Percentiles rank a stretch among this genome's conserved stretches.
These are phyloP conservation scores for Rutstroemia sp. DNA, from an alignment of 2,329 filamentous ascomycete genomes.

Conservation along the genomic window DNA sequence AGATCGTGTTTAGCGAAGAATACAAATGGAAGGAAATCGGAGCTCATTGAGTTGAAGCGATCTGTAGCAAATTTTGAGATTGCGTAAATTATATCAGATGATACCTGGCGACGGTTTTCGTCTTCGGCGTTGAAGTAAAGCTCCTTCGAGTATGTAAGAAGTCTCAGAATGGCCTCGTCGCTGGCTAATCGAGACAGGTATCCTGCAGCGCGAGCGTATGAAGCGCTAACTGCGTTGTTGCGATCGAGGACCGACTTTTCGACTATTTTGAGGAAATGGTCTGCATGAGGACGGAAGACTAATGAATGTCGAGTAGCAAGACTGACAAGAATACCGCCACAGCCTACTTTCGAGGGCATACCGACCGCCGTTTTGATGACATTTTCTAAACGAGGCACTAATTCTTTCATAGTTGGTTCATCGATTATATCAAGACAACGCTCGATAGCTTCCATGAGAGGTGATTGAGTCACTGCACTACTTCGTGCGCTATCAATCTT, in stretches of 20 bases:
- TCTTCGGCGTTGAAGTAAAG: constrained; percentile 81
- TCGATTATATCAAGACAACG: constrained; percentile 81
- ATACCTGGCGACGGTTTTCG: constrained; percentile 62
- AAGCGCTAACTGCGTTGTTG: constrained; percentile 87
- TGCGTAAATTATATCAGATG: constrained; percentile 76
- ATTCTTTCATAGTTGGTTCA: constrained; percentile 63
- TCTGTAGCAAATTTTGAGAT: constrained; percentile 84
- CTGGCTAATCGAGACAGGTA: constrained; percentile 65
- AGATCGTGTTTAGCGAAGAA: constrained; percentile 84
- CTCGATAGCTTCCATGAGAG: constrained; percentile 88
- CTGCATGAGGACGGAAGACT: constrained; percentile 67
- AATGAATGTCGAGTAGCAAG: constrained; percentile 73
- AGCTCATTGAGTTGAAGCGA: constrained; percentile 71
- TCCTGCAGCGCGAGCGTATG: constrained; percentile 79
- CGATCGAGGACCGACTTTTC: constrained; percentile 80
- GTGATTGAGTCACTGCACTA: constrained; percentile 73
- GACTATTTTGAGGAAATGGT: constrained; percentile 68
- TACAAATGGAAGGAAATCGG: constrained; percentile 72
- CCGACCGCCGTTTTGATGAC: constrained; percentile 83
- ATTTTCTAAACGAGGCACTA: constrained; percentile 65
- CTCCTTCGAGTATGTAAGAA: constrained; percentile 48
- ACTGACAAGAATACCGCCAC: constrained; percentile 75
- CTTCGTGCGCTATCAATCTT: constrained; percentile 85
- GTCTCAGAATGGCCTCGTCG: constrained; percentile 41
- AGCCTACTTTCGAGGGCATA: constrained; percentile 89